Conservation (phyloP, 2,329 filamentous ascomycete genomes). For the Fusarium hostae region DNA sequence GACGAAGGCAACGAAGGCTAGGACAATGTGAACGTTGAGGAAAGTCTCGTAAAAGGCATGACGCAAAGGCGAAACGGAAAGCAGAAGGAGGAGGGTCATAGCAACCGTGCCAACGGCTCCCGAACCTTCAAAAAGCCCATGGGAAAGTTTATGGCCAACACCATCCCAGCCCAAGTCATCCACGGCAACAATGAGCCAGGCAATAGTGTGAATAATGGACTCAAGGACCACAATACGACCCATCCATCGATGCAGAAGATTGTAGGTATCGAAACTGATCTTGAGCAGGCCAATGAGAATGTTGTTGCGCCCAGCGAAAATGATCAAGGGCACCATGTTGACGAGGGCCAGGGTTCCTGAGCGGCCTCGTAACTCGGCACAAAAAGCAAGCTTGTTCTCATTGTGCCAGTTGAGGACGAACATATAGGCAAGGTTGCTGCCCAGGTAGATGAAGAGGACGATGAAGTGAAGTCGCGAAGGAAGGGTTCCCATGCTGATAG, state of each 20-base stretch:
- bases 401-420: constrained; percentile 69
- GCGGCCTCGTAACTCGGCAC: constrained; percentile 86
- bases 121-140: constrained; percentile 72
- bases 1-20: constrained; percentile 74
- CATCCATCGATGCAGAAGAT: constrained; percentile 77
- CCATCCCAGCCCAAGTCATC: constrained; percentile 71
- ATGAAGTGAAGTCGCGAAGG: constrained; percentile 72
- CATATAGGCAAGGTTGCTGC: constrained; percentile 72
- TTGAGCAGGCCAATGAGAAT: constrained; percentile 83
- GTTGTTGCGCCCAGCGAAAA: constrained; percentile 93
- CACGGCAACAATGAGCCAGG: constrained; percentile 79
- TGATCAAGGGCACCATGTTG: constrained; percentile 91
- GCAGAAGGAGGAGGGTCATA: constrained; percentile 73
- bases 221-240: constrained; percentile 79
- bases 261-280: constrained; percentile 97
- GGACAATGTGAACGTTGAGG: constrained; percentile 82
- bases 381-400: constrained; percentile 69
- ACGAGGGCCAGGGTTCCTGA: constrained; percentile 85
- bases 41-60: constrained; percentile 99
- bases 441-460: constrained; percentile 66
- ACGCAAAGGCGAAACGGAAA: constrained; percentile 81
- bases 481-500: constrained; percentile 69
- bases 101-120: constrained; percentile 70
- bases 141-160: constrained; percentile 63
- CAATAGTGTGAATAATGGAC: constrained; percentile 73